Evolutionary conservation across 2,329 filamentous ascomycete species (phyloP).

Genomic region (Paraphoma chrysanthemicola): DNA sequence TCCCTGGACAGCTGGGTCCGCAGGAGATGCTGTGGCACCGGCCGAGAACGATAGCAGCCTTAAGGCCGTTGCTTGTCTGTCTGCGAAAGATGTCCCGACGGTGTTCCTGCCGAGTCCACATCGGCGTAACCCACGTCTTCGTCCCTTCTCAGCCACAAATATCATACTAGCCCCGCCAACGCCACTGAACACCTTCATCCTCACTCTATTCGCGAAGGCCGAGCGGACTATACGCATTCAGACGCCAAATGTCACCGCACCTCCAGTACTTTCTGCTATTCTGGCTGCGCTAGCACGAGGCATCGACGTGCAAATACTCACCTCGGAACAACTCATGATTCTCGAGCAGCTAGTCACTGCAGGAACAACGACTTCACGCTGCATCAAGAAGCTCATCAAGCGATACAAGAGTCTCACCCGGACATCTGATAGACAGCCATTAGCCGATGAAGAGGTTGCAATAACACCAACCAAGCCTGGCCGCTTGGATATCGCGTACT

Average conservation of each 20-base stretch:
- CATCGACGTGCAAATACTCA: conserved; percentile 72
- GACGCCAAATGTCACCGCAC: conserved; percentile 79
- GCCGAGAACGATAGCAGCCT: not conserved
- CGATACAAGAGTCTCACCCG: conserved; percentile 54
- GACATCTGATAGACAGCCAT: conserved; percentile 5
- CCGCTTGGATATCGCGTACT: conserved; percentile 66
- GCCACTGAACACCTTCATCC: conserved; percentile 70
- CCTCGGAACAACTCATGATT: conserved; percentile 74
- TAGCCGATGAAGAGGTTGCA: conserved; percentile 38
- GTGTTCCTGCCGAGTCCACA: conserved; percentile 78
- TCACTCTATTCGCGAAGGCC: conserved; percentile 67
- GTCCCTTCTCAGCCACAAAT: conserved; percentile 43
- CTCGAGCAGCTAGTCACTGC: conserved; percentile 83
- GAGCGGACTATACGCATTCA: conserved; percentile 69
- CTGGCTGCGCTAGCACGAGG: conserved; percentile 68
- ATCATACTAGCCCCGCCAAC: conserved; percentile 68
- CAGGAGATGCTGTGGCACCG: not conserved
- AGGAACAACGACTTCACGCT: conserved; percentile 73
- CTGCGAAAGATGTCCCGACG: conserved; percentile 53
- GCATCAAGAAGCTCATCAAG: conserved; percentile 65
- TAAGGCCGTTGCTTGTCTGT: conserved; percentile 8
- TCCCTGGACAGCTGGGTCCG: not conserved
- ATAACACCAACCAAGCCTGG: conserved; percentile 49
- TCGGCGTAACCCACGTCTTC: conserved; percentile 71
- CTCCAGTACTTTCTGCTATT: conserved; percentile 68